Percentiles rank a stretch among this genome's conserved stretches.
Conservation (phyloP, 169 alveolate genomes). For the Cryptosporidium felis region DNA sequence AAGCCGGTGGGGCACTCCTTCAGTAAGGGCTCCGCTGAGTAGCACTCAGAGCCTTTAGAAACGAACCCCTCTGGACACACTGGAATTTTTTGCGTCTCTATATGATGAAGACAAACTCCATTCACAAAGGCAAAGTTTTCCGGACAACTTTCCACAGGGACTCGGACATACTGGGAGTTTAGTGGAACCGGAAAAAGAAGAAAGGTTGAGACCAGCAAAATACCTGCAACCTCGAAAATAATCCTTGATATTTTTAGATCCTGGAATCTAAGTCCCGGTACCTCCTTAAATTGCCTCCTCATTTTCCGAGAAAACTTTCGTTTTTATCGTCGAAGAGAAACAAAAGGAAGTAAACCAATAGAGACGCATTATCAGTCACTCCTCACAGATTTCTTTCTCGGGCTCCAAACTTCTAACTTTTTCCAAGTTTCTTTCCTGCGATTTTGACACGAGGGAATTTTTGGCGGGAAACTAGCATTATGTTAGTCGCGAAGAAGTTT, state of each 20-base stretch:
- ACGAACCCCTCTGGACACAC: conserved; percentile 67
- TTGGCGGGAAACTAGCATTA: conserved; percentile 67
- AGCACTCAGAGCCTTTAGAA: conserved; percentile 40
- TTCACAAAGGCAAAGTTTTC: conserved; percentile 32
- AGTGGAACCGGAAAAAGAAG: neutral
- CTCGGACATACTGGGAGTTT: conserved; percentile 42
- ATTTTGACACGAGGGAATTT: conserved; percentile 1
- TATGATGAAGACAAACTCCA: conserved; percentile 55
- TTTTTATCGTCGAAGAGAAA: too few relatives aligned
- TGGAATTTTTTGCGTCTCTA: conserved; percentile 65
- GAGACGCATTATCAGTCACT: too few relatives aligned
- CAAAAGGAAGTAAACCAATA: too few relatives aligned
- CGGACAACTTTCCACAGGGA: conserved; percentile 64
- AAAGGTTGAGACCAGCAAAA: neutral
- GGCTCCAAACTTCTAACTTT: conserved; percentile 31
- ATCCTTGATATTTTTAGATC: neutral
- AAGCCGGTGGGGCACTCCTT: conserved; percentile 66
- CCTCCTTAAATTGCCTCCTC: neutral
- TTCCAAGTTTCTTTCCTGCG: conserved; percentile 4
- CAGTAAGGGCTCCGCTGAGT: conserved; percentile 39
- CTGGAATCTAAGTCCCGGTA: neutral
- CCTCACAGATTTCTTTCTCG: conserved; percentile 4
- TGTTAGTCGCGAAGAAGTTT: too few relatives aligned
- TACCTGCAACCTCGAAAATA: neutral
- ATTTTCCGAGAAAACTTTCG: too few relatives aligned